These are phyloP conservation scores for Penicillium psychrosexuale DNA, from an alignment of 2,329 filamentous ascomycete species.

Conservation along the genomic window DNA sequence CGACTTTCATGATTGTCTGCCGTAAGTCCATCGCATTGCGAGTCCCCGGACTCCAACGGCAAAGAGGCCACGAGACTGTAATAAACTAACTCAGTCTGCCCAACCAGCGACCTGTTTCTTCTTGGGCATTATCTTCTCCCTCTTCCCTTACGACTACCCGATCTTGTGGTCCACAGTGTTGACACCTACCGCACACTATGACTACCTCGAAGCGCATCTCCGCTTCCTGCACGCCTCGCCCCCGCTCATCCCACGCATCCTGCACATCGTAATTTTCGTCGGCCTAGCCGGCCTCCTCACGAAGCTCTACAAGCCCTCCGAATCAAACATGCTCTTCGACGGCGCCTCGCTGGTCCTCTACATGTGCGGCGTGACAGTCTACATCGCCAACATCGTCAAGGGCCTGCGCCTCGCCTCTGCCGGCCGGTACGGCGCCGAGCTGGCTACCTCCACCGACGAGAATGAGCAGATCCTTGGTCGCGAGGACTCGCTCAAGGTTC, in stretches of 20 bases:
- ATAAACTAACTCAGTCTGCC: constrained; percentile 10
- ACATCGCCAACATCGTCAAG: constrained; percentile 95
- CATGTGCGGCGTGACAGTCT: constrained; percentile 85
- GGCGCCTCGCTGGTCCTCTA: constrained; percentile 69
- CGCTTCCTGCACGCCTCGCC: constrained; percentile 88
- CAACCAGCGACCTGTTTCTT: constrained; percentile 83
- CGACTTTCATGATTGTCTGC: constrained; percentile 94
- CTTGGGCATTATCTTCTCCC: constrained; percentile 94
- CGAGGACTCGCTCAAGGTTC: constrained; percentile 85
- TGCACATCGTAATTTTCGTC: constrained; percentile 87
- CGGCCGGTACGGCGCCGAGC: constrained; percentile 60
- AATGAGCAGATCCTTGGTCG: constrained; percentile 70
- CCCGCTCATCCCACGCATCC: constrained; percentile 84
- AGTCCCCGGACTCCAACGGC: constrained; percentile 5
- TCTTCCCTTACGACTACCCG: constrained; percentile 77
- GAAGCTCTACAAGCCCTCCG: constrained; percentile 91
- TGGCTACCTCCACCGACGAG: constrained; percentile 43
- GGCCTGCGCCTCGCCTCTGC: constrained; percentile 78
- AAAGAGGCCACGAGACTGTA: constrained; percentile 7
- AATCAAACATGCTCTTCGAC: constrained; percentile 94
- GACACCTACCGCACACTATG: constrained; percentile 62
- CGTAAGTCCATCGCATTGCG: constrained; percentile 58
- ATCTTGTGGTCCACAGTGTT: constrained; percentile 46
- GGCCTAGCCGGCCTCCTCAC: constrained; percentile 85
- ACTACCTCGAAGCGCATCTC: constrained; percentile 84